These are phyloP conservation scores for Cicer arietinum DNA, from an alignment of 306 rosid species.

Conservation along the genomic window DNA sequence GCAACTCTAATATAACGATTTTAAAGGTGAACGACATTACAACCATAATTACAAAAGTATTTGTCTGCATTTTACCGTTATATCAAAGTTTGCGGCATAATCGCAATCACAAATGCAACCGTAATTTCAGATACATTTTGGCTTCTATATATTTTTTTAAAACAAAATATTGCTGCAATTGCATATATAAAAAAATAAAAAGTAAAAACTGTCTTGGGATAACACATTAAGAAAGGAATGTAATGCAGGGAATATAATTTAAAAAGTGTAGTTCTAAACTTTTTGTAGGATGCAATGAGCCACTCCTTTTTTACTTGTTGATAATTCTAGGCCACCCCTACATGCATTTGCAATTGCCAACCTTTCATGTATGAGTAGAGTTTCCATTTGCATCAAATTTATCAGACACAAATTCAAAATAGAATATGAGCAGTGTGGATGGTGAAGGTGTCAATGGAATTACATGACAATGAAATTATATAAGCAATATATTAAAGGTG, in stretches of 20 bases:
- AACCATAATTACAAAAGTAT: no score
- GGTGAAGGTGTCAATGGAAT: background rate
- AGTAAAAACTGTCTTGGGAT: background rate
- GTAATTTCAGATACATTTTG: background rate
- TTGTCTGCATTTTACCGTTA: no score
- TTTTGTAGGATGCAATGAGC: conserved; percentile 36
- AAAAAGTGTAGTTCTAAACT: conserved; percentile 36
- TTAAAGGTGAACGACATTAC: no score
- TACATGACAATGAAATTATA: conserved; percentile 1
- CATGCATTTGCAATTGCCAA: conserved; percentile 13
- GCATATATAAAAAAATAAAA: background rate
- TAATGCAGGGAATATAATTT: conserved; percentile 35
- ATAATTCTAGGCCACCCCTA: conserved; percentile 34
- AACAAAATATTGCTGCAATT: conserved; percentile 5
- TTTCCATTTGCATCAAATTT: background rate
- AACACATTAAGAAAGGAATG: conserved; percentile 56
- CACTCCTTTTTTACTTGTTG: conserved; percentile 39
- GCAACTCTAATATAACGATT: no score
- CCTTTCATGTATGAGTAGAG: conserved; percentile 24
- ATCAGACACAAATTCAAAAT: conserved; percentile 6
- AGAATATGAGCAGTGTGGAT: background rate
- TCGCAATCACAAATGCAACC: no score
- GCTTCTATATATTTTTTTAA: background rate
- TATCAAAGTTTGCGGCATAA: no score
- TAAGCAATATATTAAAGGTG: background rate